These are phyloP conservation scores for Candida krabiensis DNA, from an alignment of 805 yeast genomes.

Conservation along the genomic window DNA sequence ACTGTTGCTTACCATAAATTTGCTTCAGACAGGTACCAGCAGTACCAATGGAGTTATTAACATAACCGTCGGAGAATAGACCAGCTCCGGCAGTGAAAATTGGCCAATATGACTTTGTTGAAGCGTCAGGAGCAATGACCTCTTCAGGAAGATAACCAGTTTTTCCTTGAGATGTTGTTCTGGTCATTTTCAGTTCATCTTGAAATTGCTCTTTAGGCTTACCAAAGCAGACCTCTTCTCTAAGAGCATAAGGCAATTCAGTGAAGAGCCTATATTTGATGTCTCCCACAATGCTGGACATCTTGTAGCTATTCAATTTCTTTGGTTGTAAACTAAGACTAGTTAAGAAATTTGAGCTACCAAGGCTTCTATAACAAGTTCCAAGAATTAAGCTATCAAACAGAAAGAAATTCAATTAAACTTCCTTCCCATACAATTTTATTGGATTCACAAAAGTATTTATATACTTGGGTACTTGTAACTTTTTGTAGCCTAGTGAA, in stretches of 20 bases:
- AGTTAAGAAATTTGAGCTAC: no score
- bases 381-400: no score
- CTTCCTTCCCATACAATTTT: no score
- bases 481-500: no score
- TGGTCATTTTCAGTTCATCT: constrained; percentile 19
- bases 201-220: constrained; percentile 15
- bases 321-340: neutral
- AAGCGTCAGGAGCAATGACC: constrained; percentile 23
- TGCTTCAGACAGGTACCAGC: constrained; percentile 67
- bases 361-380: no score
- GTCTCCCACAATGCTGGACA: constrained; percentile 1
- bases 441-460: no score
- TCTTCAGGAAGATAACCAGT: constrained; percentile 24
- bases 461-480: no score
- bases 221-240: constrained; percentile 32
- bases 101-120: constrained; percentile 52
- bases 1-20: constrained; percentile 66
- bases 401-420: no score
- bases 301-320: no score
- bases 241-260: constrained; percentile 11
- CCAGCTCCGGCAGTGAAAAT: constrained; percentile 89
- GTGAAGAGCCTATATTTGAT: constrained; percentile 8
- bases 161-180: constrained; percentile 23
- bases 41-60: constrained; percentile 79
- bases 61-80: constrained; percentile 89